These are phyloP conservation scores for Halteria grandinella DNA, from an alignment of 73 alveolate genomes.

Conservation along the genomic window DNA sequence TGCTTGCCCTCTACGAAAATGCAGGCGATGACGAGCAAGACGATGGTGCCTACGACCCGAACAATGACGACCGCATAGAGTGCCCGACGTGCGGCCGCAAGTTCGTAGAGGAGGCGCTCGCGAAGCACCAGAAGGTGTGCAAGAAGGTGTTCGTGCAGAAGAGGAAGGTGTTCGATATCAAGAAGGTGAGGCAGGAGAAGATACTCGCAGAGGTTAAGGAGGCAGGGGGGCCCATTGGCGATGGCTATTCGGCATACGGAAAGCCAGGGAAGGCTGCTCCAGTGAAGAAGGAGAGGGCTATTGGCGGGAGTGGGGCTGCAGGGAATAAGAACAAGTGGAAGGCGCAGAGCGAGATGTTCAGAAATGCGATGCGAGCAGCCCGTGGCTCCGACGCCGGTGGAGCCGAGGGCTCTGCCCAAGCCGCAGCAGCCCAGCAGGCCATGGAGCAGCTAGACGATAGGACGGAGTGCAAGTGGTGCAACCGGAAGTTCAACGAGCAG, in stretches of 20 bases:
- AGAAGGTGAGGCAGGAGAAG: conserved; percentile 17
- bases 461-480: conserved; percentile 60
- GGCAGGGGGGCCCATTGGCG: background rate
- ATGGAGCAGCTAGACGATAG: conserved; percentile 21
- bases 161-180: conserved; percentile 74
- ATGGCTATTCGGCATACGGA: background rate
- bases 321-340: conserved; percentile 63
- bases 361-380: conserved; percentile 77
- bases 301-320: background rate
- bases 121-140: conserved; percentile 76
- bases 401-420: conserved; percentile 10
- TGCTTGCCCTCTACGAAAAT: no score
- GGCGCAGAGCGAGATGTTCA: conserved; percentile 65
- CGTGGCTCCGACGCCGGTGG: conserved; percentile 43
- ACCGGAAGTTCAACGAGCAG: conserved; percentile 76
- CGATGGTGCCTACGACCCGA: background rate
- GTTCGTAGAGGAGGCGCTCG: conserved; percentile 63
- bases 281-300: background rate
- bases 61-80: background rate
- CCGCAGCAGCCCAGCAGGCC: background rate
- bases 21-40: background rate
- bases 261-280: conserved; percentile 9
- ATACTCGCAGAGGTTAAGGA: background rate
- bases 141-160: conserved; percentile 80
- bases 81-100: conserved; percentile 74